Conservation (phyloP, 2,329 filamentous ascomycete species). For the Ceratocystis smalleyi region DNA sequence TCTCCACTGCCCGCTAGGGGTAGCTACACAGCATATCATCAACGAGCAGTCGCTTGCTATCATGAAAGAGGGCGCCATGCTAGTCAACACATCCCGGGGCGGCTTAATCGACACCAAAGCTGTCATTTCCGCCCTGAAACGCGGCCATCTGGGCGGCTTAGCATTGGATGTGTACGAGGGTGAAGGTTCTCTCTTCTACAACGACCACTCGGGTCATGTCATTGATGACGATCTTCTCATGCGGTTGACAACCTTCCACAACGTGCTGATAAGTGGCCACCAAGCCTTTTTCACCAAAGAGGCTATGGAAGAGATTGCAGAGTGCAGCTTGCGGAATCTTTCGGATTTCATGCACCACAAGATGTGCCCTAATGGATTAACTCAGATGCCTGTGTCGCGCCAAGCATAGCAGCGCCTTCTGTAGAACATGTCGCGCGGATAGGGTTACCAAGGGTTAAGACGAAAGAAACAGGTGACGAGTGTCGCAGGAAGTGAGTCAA, state of each 20-base stretch:
- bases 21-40: constrained; percentile 45
- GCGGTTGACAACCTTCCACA: constrained; percentile 52
- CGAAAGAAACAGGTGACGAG: neutral
- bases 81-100: constrained; percentile 55
- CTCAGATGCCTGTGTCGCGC: constrained; percentile 16
- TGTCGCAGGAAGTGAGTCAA: neutral
- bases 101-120: constrained; percentile 45
- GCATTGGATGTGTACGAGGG: constrained; percentile 55
- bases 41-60: constrained; percentile 34
- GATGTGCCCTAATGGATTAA: constrained; percentile 27
- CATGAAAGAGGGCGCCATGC: constrained; percentile 45
- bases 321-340: constrained; percentile 42
- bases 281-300: constrained; percentile 56
- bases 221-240: constrained; percentile 52
- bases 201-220: constrained; percentile 47
- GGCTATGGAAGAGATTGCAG: constrained; percentile 47
- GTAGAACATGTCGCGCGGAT: neutral
- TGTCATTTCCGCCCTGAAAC: constrained; percentile 46
- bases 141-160: constrained; percentile 41
- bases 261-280: constrained; percentile 50
- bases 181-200: constrained; percentile 48
- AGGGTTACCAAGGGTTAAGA: neutral
- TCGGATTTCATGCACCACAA: constrained; percentile 28
- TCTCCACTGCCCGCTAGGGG: constrained; percentile 50
- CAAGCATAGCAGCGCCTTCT: neutral